These are phyloP conservation scores for Tricholoma terreum DNA, from an alignment of 768 basidiomycete genomes.

Conservation along the genomic window DNA sequence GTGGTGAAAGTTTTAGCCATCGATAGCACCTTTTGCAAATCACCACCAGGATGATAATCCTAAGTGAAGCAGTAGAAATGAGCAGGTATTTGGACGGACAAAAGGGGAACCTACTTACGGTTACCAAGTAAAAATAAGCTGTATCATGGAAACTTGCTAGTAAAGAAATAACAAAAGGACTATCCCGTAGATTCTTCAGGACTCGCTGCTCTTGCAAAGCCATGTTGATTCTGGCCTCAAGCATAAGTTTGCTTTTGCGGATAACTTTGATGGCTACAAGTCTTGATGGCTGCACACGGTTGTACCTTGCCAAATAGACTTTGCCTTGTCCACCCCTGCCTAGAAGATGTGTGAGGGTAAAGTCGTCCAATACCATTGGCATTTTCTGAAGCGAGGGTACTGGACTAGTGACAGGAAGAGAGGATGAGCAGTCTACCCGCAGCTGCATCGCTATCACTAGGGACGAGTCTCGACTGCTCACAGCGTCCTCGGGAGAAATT, in stretches of 20 bases:
- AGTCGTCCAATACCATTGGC: neutral
- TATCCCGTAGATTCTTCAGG: slow-evolving; percentile 6
- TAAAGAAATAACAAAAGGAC: slow-evolving; percentile 11
- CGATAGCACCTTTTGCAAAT: slow-evolving; percentile 6
- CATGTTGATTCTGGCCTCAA: neutral
- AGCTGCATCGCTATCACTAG: too few relatives aligned
- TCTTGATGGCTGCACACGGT: neutral
- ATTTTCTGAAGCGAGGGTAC: too few relatives aligned
- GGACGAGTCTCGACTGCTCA: too few relatives aligned
- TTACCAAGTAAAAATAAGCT: slow-evolving; percentile 13
- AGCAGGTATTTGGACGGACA: neutral
- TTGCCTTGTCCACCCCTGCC: slow-evolving; percentile 14
- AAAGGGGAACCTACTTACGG: slow-evolving; percentile 7
- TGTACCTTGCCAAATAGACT: slow-evolving; percentile 11
- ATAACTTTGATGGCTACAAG: slow-evolving; percentile 13
- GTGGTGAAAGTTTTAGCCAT: neutral
- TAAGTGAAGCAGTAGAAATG: neutral
- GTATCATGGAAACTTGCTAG: slow-evolving; percentile 14
- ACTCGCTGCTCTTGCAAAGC: slow-evolving; percentile 13
- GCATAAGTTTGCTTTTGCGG: slow-evolving; percentile 1
- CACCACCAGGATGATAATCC: slow-evolving; percentile 15
- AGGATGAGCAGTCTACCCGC: too few relatives aligned
- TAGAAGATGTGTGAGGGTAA: slow-evolving; percentile 6
- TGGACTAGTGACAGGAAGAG: too few relatives aligned
- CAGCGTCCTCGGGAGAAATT: too few relatives aligned